Conservation (phyloP, 1,284 basidiomycete species). For the Ustilago hordei region DNA sequence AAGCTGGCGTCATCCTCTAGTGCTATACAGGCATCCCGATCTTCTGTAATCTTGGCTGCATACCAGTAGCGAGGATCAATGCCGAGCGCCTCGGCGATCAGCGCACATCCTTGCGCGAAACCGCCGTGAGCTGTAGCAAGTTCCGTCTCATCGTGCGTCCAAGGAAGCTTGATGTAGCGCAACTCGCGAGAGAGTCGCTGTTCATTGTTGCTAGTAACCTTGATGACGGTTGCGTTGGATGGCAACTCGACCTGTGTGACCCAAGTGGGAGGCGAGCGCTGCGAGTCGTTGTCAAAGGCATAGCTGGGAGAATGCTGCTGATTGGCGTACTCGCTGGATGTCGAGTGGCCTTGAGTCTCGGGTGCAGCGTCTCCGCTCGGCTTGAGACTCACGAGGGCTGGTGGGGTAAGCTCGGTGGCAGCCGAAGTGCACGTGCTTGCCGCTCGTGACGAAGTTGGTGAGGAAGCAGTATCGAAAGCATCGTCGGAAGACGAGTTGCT, state of each 20-base stretch:
- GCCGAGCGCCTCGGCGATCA: conserved; percentile 72
- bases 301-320: conserved; percentile 28
- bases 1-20: conserved; percentile 30
- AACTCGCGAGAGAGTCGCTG: conserved; percentile 27
- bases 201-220: conserved; percentile 32
- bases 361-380: conserved; percentile 7
- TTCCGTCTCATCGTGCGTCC: conserved; percentile 78
- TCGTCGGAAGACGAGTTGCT: conserved; percentile 49
- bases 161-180: conserved; percentile 86
- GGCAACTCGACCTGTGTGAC: conserved; percentile 55
- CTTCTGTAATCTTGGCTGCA: conserved; percentile 69
- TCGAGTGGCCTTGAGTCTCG: not conserved
- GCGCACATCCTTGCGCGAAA: conserved; percentile 57
- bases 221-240: conserved; percentile 46
- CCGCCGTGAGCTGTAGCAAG: conserved; percentile 55
- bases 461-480: conserved; percentile 43
- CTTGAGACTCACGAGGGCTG: conserved; percentile 23
- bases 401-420: conserved; percentile 47
- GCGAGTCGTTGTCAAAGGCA: conserved; percentile 17
- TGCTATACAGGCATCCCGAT: conserved; percentile 74
- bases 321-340: conserved; percentile 10
- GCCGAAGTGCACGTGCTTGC: conserved; percentile 50
- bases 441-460: conserved; percentile 41
- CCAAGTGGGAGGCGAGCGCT: conserved; percentile 25
- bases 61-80: conserved; percentile 73